Conservation (phyloP, 768 basidiomycete species). For the Auricularia sp. region DNA sequence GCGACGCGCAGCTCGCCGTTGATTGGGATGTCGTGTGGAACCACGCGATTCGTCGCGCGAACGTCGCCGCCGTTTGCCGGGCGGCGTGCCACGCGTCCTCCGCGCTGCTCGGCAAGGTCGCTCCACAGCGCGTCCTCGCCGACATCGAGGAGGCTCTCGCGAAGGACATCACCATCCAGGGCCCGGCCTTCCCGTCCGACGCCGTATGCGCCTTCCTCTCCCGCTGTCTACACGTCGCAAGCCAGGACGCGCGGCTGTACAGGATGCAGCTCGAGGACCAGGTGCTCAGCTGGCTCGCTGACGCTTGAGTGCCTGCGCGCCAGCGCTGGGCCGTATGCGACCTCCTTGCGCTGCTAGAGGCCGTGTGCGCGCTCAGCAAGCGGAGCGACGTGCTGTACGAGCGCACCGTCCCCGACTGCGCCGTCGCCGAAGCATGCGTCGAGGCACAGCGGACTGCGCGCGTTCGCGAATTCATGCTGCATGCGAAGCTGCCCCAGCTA, state of each 20-base stretch:
- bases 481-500: conserved; percentile 48
- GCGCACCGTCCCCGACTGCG: conserved; percentile 59
- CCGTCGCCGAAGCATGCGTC: conserved; percentile 49
- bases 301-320: conserved; percentile 49
- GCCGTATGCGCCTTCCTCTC: conserved; percentile 80
- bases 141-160: conserved; percentile 79
- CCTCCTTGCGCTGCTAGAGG: conserved; percentile 51
- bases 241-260: conserved; percentile 74
- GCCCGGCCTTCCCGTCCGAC: conserved; percentile 78
- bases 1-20: conserved; percentile 3
- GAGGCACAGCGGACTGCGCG: conserved; percentile 47
- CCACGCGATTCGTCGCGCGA: conserved; percentile 65
- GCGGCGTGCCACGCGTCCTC: conserved; percentile 68
- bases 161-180: conserved; percentile 83
- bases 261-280: conserved; percentile 83
- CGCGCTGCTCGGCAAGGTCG: conserved; percentile 31
- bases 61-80: conserved; percentile 51
- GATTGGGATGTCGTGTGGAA: conserved; percentile 82
- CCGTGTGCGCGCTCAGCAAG: conserved; percentile 46
- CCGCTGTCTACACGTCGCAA: conserved; percentile 57
- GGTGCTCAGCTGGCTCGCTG: conserved; percentile 69
- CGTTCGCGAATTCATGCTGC: conserved; percentile 62
- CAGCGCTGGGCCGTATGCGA: conserved; percentile 26
- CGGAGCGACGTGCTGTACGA: conserved; percentile 36
- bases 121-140: conserved; percentile 35